Evolutionary conservation across 352 stramenopile genomes (phyloP).

Genomic region (Phytophthora agathidicida): DNA sequence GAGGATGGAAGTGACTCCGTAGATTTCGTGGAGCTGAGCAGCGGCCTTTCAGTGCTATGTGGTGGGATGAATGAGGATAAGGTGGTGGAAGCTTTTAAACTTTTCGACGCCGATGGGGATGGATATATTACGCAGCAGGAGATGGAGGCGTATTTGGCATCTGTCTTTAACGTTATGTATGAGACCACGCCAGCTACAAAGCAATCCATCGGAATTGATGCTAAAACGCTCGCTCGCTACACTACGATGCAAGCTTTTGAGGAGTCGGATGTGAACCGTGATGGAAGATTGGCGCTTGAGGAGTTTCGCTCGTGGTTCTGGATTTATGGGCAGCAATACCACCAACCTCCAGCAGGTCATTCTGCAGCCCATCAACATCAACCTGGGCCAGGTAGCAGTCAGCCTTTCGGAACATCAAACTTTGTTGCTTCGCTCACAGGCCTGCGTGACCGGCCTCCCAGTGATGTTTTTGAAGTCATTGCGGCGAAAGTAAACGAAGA

Average conservation of each 20-base stretch:
- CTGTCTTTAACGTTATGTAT: conserved; percentile 78
- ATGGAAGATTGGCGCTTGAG: conserved; percentile 75
- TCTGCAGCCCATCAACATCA: conserved; percentile 5
- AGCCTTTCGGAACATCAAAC: conserved; percentile 57
- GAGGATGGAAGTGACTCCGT: conserved; percentile 66
- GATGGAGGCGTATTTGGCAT: conserved; percentile 83
- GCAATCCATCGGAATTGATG: conserved; percentile 52
- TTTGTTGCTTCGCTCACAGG: conserved; percentile 64
- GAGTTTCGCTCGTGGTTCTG: conserved; percentile 88
- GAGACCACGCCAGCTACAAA: conserved; percentile 40
- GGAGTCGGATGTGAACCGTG: conserved; percentile 87
- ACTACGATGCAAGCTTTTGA: conserved; percentile 85
- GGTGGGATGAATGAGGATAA: conserved; percentile 78
- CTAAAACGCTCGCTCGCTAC: conserved; percentile 62
- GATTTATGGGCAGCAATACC: conserved; percentile 30
- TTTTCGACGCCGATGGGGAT: conserved; percentile 85
- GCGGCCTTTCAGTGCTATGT: conserved; percentile 79
- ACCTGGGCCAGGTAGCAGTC: not conserved
- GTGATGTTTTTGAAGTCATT: conserved; percentile 86
- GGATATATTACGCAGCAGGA: conserved; percentile 85
- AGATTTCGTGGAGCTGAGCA: conserved; percentile 82
- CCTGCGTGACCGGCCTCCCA: conserved; percentile 54
- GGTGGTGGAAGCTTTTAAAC: conserved; percentile 76
- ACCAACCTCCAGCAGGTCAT: conserved; percentile 13
- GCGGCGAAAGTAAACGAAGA: conserved; percentile 84